A percentile compares a stretch with the other conserved stretches of the same genome.
These are phyloP conservation scores for Phytophthora parvispora DNA, from an alignment of 352 stramenopile species.

Conservation along the genomic window DNA sequence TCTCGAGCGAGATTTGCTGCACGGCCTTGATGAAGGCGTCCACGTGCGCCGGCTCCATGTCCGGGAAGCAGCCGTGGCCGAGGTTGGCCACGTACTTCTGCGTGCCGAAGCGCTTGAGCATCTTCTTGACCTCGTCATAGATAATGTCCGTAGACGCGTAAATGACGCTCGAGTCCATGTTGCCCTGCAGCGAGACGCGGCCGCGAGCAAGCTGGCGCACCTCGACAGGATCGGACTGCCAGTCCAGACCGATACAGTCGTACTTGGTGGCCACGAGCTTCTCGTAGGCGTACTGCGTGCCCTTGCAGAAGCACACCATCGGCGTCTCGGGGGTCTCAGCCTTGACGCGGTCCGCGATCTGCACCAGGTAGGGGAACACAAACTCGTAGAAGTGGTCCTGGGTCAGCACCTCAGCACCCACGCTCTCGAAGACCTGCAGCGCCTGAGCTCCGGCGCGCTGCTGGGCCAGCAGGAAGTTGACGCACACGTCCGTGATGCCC, in stretches of 20 bases:
- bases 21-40: constrained; percentile 97
- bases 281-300: constrained; percentile 83
- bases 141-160: constrained; percentile 91
- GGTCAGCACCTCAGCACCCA: constrained; percentile 95
- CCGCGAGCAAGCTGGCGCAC: constrained; percentile 84
- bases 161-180: constrained; percentile 93
- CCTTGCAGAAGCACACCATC: constrained; percentile 90
- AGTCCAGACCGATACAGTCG: constrained; percentile 96
- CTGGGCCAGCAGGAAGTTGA: constrained; percentile 97
- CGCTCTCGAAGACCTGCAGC: constrained; percentile 98
- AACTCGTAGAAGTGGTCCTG: constrained; percentile 97
- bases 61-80: constrained; percentile 97
- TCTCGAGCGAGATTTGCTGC: constrained; percentile 94
- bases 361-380: constrained; percentile 93
- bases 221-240: constrained; percentile 93
- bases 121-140: constrained; percentile 90
- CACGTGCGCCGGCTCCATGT: constrained; percentile 96
- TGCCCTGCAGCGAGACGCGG: constrained; percentile 91
- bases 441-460: constrained; percentile 96
- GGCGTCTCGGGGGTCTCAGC: constrained; percentile 68
- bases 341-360: constrained; percentile 87
- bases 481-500: constrained; percentile 95
- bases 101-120: constrained; percentile 96
- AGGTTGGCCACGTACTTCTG: constrained; percentile 98
- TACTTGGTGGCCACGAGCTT: constrained; percentile 87